Conservation (phyloP, 2,329 filamentous ascomycete genomes). For the Colletotrichum theobromicola region DNA sequence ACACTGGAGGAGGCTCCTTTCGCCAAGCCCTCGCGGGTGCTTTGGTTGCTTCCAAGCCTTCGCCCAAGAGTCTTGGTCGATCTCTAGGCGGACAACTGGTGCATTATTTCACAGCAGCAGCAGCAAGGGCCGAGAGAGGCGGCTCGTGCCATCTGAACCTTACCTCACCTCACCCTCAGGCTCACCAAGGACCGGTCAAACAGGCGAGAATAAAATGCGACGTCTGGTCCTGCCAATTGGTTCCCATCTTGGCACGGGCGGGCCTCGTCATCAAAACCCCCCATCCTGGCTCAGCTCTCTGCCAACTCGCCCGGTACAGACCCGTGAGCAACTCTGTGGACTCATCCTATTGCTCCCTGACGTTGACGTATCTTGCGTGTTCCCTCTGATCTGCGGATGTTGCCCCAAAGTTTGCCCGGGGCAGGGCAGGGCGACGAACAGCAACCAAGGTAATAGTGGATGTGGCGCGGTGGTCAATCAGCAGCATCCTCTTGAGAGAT, state of each 20-base stretch:
- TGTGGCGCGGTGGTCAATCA: not conserved
- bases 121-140: slow-evolving; percentile 15
- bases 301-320: not conserved
- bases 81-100: not conserved
- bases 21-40: not conserved
- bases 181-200: not conserved
- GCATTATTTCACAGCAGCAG: not conserved
- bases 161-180: not conserved
- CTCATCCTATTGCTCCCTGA: not conserved
- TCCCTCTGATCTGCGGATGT: not conserved
- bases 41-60: not conserved
- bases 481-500: not conserved
- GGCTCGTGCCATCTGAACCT: slow-evolving; percentile 20
- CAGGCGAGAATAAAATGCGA: not conserved
- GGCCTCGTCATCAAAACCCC: slow-evolving; percentile 19
- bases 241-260: slow-evolving; percentile 8
- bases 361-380: not conserved
- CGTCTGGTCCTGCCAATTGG: not conserved
- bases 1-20: not conserved
- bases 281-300: slow-evolving; percentile 8
- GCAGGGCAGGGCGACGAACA: not conserved
- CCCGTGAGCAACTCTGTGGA: not conserved
- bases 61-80: slow-evolving; percentile 18
- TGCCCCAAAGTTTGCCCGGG: not conserved
- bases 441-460: not conserved